These are phyloP conservation scores for Penicillium ochrochloron DNA, from an alignment of 495 filamentous ascomycete species.

Conservation along the genomic window DNA sequence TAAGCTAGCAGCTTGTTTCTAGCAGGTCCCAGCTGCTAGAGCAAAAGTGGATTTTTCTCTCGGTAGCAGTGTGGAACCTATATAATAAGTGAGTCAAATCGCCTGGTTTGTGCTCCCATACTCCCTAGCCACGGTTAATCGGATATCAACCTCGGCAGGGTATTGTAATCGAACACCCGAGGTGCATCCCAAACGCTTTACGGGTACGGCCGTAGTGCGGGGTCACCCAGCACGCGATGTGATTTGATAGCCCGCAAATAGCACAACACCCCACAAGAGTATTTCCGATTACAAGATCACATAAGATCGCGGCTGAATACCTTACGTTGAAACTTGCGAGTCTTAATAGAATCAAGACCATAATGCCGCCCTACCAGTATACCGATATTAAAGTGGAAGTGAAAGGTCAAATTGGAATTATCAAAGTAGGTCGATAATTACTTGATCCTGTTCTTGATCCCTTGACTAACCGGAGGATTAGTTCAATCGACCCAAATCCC, in stretches of 20 bases:
- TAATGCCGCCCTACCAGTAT: slow-evolving; percentile 14
- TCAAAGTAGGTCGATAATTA: slow-evolving; percentile 21
- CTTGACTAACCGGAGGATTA: background rate
- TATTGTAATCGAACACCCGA: background rate
- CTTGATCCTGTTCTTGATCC: background rate
- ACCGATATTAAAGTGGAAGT: slow-evolving; percentile 25
- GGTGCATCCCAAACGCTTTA: background rate
- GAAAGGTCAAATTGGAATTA: slow-evolving; percentile 24
- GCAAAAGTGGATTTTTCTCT: too few species aligned
- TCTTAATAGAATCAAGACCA: background rate
- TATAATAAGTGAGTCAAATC: background rate
- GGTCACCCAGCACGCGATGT: background rate
- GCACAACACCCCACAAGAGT: background rate
- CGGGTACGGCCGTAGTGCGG: slow-evolving; percentile 3
- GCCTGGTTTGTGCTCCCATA: background rate
- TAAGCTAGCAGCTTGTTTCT: too few species aligned
- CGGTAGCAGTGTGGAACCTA: background rate
- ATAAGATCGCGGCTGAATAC: background rate
- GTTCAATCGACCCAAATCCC: slow-evolving; percentile 18
- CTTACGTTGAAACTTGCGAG: background rate
- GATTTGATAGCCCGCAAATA: background rate
- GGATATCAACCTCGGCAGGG: background rate
- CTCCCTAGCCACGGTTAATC: background rate
- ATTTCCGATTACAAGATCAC: background rate
- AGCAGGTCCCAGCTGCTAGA: too few species aligned